Percentiles rank a stretch among this genome's conserved stretches.
Evolutionary conservation across 192 early-diverging fungal species (phyloP).

Genomic region (Helicostylum pulchrum): DNA sequence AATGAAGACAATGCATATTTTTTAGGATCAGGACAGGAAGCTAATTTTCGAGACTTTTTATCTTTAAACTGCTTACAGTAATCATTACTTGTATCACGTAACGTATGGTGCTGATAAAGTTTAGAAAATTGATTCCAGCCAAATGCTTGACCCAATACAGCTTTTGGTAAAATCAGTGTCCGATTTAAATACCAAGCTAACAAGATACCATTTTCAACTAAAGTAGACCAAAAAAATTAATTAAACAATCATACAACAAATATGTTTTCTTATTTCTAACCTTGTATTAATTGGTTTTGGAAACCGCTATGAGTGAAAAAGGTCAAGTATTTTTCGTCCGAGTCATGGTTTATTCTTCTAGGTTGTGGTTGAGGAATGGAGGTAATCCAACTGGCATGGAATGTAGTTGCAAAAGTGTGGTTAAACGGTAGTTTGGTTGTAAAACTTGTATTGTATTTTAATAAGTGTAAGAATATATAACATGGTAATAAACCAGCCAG

Average conservation of each 20-base stretch:
- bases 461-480: constrained; percentile 1
- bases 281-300: constrained; percentile 46
- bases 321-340: constrained; percentile 42
- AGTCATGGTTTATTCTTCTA: neutral
- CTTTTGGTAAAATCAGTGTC: constrained; percentile 45
- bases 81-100: constrained; percentile 24
- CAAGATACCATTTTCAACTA: constrained; percentile 49
- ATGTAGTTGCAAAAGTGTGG: neutral
- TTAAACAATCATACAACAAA: neutral
- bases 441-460: neutral
- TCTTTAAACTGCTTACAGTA: neutral
- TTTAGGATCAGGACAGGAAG: constrained; percentile 21
- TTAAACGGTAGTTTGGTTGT: neutral
- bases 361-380: constrained; percentile 29
- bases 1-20: constrained; percentile 28
- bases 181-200: constrained; percentile 49
- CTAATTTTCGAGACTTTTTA: neutral
- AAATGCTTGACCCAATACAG: constrained; percentile 41
- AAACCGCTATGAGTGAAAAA: constrained; percentile 54
- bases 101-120: constrained; percentile 26
- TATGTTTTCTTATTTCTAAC: neutral
- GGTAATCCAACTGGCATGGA: constrained; percentile 45
- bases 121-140: constrained; percentile 29
- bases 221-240: neutral
- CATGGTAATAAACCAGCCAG: neutral